Evolutionary conservation across 768 basidiomycete species (phyloP), one percentile per base, ranked within the genome.

Genomic region (Boletus reticuloceps): DNA sequence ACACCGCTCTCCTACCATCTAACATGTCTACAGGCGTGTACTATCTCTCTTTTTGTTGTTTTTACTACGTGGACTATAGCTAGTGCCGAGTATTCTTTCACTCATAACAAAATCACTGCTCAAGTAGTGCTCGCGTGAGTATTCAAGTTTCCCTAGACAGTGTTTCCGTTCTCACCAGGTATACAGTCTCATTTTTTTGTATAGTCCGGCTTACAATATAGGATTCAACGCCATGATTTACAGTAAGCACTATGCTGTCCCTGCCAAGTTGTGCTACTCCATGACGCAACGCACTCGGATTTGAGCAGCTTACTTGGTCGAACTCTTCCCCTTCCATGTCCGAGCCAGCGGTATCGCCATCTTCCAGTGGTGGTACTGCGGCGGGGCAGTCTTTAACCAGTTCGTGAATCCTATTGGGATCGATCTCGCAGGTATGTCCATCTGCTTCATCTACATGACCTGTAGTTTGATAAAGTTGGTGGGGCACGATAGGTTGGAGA

Each of bases 321-420:
- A 86, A 59, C 64, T 86, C 31, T 86, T 86, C 75, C 84, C 85
- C 0, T 86, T 75, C 71, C 79, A 82, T 56, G 76, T 77, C 31
- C 81, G 85, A 55, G 78, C 84, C 1, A 81, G 78, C 64, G 85
- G 85, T 37, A 78, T 86, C 51, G 70, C 83, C 6, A 62, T 85
- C 22, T 85, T 81, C 73, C 82, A 85, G 59, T 81, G 77, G 75
- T 82, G 78, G 67, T 74, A 78, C 44, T 78, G 83, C 16, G 67
- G 74, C 1, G 54, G 29, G 10, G 50, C 22, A 25, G 62, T 64
- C 29, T 6, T 59, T n/a, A 39, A 9, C 5, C 54, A 53, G 20
- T 46, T 64, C 17, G 50, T 66, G 6, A 29, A 63, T 42, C 64
- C 64, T 9, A 66, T 63, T 22, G 64, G 58, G 1, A 56, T 64